Evolutionary conservation across 257 asterid genomes (phyloP).

Genomic region (Scutellaria galericulata): DNA sequence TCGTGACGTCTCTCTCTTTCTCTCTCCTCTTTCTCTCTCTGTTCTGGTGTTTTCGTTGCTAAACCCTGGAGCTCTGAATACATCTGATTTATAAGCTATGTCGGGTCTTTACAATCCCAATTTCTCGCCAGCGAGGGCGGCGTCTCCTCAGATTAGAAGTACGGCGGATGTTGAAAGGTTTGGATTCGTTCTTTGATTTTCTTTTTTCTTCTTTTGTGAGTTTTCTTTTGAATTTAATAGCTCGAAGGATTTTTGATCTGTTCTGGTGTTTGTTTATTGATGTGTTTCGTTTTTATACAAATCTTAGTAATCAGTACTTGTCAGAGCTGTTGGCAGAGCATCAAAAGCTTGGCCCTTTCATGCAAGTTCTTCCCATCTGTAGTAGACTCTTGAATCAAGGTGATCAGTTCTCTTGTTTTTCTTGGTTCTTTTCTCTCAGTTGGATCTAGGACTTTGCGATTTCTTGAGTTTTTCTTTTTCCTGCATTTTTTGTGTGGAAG

Average conservation of each 20-base stretch:
- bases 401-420: background rate
- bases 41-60: slow-evolving; percentile 7
- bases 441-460: slow-evolving; percentile 53
- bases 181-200: slow-evolving; percentile 32
- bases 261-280: slow-evolving; percentile 29
- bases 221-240: slow-evolving; percentile 34
- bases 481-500: slow-evolving; percentile 24
- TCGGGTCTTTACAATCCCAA: slow-evolving; percentile 75
- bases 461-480: slow-evolving; percentile 9
- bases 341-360: slow-evolving; percentile 95
- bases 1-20: background rate
- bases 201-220: background rate
- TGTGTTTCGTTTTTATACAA: background rate
- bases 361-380: slow-evolving; percentile 93
- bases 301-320: slow-evolving; percentile 73
- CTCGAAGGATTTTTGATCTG: background rate
- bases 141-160: slow-evolving; percentile 81
- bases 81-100: slow-evolving; percentile 48
- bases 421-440: slow-evolving; percentile 8
- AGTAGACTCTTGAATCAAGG: slow-evolving; percentile 95
- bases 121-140: slow-evolving; percentile 93
- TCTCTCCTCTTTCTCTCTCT: background rate
- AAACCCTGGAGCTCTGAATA: slow-evolving; percentile 24
- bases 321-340: slow-evolving; percentile 95
- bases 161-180: slow-evolving; percentile 79